These are phyloP conservation scores for Ambrosia trifida DNA, from an alignment of 129 eudicot genomes.

Conservation along the genomic window DNA sequence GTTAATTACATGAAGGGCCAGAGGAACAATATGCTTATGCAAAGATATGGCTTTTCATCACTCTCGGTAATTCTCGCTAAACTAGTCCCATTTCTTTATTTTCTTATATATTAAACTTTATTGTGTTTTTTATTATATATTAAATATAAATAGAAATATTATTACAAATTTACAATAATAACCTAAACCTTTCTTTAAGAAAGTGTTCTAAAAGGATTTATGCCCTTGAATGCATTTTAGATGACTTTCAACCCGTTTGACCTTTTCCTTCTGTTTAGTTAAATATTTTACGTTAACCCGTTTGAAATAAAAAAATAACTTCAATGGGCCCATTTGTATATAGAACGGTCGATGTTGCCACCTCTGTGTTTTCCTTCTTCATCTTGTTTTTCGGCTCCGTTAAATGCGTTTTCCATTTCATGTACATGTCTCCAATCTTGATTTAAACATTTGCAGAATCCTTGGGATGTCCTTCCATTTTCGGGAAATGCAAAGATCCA, in stretches of 20 bases:
- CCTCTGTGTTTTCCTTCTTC: neutral
- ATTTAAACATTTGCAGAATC: slow-evolving; percentile 63
- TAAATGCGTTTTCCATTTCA: slow-evolving; percentile 4
- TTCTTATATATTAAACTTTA: neutral
- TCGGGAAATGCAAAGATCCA: slow-evolving; percentile 79
- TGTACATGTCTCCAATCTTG: slow-evolving; percentile 1
- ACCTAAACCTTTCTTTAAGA: neutral
- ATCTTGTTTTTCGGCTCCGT: neutral
- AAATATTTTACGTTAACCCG: neutral
- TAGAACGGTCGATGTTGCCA: neutral
- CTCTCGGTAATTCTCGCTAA: slow-evolving; percentile 53
- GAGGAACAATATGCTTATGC: slow-evolving; percentile 77
- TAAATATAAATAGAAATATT: neutral
- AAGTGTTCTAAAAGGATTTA: neutral
- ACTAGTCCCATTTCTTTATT: slow-evolving; percentile 9
- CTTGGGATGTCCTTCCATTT: slow-evolving; percentile 94
- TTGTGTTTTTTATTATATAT: neutral
- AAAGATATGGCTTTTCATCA: slow-evolving; percentile 94
- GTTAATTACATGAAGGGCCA: slow-evolving; percentile 73
- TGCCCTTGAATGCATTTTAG: neutral
- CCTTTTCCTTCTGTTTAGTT: neutral
- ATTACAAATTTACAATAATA: no score
- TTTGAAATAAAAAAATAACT: neutral
- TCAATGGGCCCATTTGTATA: neutral
- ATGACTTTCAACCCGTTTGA: neutral